These are phyloP conservation scores for Funneliformis geosporum DNA, from an alignment of 192 early-diverging fungal species.

Conservation along the genomic window DNA sequence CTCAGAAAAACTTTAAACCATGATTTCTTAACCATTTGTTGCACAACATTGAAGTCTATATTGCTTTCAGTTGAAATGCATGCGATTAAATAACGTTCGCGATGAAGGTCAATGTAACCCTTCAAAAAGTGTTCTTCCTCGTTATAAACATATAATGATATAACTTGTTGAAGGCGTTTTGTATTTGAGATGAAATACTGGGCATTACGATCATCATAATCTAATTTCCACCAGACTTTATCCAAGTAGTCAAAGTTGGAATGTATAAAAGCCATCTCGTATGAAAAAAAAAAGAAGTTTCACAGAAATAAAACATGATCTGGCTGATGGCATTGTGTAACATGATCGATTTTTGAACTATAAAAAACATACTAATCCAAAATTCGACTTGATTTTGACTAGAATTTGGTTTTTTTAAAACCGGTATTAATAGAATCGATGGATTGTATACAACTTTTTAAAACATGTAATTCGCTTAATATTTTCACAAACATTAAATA, in stretches of 20 bases:
- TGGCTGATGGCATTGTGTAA: too few relatives aligned
- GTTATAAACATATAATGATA: slow-evolving; percentile 2
- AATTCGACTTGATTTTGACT: too few relatives aligned
- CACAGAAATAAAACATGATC: too few relatives aligned
- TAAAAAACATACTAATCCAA: too few relatives aligned
- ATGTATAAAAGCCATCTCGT: slow-evolving; percentile 11
- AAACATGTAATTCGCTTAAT: too few relatives aligned
- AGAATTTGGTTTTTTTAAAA: too few relatives aligned
- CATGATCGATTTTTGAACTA: too few relatives aligned
- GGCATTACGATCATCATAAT: slow-evolving; percentile 21
- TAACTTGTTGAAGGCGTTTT: slow-evolving; percentile 11
- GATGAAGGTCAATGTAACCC: slow-evolving; percentile 26
- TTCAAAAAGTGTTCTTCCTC: slow-evolving; percentile 13
- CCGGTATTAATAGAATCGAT: too few relatives aligned
- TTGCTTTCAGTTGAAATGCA: slow-evolving; percentile 10
- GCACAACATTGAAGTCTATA: background rate
- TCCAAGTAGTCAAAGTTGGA: slow-evolving; percentile 15
- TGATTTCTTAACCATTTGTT: slow-evolving; percentile 16
- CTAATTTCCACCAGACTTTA: slow-evolving; percentile 15
- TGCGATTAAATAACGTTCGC: slow-evolving; percentile 15
- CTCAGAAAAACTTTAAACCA: background rate
- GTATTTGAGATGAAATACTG: background rate
- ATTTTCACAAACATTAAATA: too few relatives aligned
- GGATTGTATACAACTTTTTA: too few relatives aligned
- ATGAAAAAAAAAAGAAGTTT: background rate